Base-by-base conservation (phyloP, 371 early-diverging fungal genomes). In the Fennellomyces sp. region DNA sequence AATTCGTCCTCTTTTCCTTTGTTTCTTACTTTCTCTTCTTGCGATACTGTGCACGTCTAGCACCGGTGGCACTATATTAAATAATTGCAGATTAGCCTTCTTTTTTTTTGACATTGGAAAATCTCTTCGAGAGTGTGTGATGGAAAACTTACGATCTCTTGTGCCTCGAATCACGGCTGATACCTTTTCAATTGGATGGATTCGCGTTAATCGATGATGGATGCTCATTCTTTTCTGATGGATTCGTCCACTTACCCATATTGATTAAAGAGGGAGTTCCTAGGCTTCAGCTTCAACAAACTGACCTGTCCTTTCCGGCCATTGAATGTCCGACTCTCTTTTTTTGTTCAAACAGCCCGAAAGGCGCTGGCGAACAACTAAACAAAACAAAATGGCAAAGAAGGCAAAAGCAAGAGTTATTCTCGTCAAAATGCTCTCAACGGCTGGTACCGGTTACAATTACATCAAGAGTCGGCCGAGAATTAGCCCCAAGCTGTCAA, bases 391-490 rank as follows among this genome's bases (percentile, higher is more conserved):
- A 10, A 80, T 93, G 93, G 91, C 91, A 31, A 91, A 90, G 69
- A 93, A 92, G 73, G 86, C 91, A 61, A 93, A 91, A 76, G 88
- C 94, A 73, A 86, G 93, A 73, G 88, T 84, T 48, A 87, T 91
- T 55, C 80, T 93, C 58, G 92, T 93, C 42, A 88, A 88, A 68
- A 67, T 93, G 66, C 74, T 92, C 64, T 90, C 91, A 39, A 80
- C 89, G 17, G 94, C 93, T 33, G 88, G 90, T 51, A 93, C 94
- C 5, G 94, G 94, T 23, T 92, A 76, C 75, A 92, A 90, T 61
- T 92, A 92, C 65, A 85, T 89, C 23, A 89, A 88, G 65, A 78
- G 80, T 53, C 83, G 94, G 36, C 92, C 92, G 52, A 82, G 93
- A 69, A 81, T 85, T 42, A 79, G 84, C 13, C 82, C 92, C 30